Evolutionary conservation across 805 yeast species (phyloP), one percentile per base, ranked within the genome.

Genomic region (Saccharomycopsis malanga): DNA sequence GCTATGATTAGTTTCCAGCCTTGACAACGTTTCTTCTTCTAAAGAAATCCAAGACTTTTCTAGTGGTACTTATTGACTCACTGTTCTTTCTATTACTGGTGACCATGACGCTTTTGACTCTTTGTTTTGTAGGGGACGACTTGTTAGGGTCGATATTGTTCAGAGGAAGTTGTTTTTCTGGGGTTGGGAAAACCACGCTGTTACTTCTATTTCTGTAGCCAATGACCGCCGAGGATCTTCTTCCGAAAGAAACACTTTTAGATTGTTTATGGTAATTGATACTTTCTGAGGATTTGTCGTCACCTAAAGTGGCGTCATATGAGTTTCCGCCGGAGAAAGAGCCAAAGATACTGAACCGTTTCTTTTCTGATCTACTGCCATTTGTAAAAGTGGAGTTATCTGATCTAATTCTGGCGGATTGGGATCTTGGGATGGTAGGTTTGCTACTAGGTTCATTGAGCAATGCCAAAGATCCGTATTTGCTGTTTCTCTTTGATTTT

Each of bases 31-130:
- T 77, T 64, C 86, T 75, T 64, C 89, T 73, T 60, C 81, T 81
- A 68, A 83, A 82, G 61, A 83, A 83, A 61, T 82, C 89, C 73
- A 83, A 77, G 7, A 83, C 88, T 57, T 78, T 79, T 59, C 80
- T 77, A 4, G 93, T 87, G 2, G 93, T 82, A 41, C 88, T 80
- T 15, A 29, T 42, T 4, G 36, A 30, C 18, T 38, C 44, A 3
- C 43, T 24, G 15, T 25, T 22, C 5, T 32, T 39, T 7, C 30
- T 38, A 12, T 17, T 34, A 12, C 42, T n/a, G 23, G 24, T 32
- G 23, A 35, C 32, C 18, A 42, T 36, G 21, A 30, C 42, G 25
- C 46, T 45, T 29, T 42, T 45, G 23, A 49, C 47, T 37, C 49
- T 42, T 36, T 42, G 49, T 21, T 49, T 49, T 12, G 32, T 20